Evolutionary conservation across 2,329 filamentous ascomycete genomes (phyloP).

Genomic region (Ceratocystis eucalypticola): DNA sequence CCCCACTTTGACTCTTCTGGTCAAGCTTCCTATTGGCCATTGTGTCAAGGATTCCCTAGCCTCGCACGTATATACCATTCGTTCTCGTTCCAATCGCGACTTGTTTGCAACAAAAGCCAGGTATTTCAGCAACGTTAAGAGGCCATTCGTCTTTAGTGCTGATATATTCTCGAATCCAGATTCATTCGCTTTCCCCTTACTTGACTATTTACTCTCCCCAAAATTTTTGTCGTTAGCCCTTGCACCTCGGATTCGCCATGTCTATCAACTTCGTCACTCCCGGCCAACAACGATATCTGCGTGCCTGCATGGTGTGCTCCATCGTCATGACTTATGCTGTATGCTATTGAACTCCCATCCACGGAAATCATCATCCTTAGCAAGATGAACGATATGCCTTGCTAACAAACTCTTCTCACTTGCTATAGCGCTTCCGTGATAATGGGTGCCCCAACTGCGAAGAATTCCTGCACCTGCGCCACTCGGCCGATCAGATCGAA

Average conservation of each 20-base stretch:
- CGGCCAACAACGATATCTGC: conserved; percentile 68
- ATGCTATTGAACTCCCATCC: conserved; percentile 24
- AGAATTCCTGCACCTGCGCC: conserved; percentile 69
- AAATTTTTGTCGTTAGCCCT: background rate
- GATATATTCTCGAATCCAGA: background rate
- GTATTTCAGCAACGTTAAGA: background rate
- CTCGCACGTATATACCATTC: background rate
- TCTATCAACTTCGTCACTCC: conserved; percentile 46
- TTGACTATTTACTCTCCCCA: background rate
- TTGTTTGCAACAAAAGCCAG: background rate
- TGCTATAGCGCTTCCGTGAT: conserved; percentile 60
- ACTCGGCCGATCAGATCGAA: conserved; percentile 66
- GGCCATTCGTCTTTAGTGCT: background rate
- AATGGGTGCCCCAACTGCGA: conserved; percentile 96
- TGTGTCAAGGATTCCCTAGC: background rate
- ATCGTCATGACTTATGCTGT: conserved; percentile 75
- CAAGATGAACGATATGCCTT: background rate
- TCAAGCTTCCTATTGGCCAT: conserved; percentile 19
- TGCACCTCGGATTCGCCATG: conserved; percentile 5
- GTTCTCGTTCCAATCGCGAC: background rate
- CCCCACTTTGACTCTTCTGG: background rate
- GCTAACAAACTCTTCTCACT: conserved; percentile 10
- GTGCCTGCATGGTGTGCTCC: conserved; percentile 97
- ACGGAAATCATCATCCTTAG: background rate
- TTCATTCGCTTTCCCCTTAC: background rate